Evolutionary conservation across 2,329 filamentous ascomycete species (phyloP).

Genomic region (Cryoendolithus antarcticus): DNA sequence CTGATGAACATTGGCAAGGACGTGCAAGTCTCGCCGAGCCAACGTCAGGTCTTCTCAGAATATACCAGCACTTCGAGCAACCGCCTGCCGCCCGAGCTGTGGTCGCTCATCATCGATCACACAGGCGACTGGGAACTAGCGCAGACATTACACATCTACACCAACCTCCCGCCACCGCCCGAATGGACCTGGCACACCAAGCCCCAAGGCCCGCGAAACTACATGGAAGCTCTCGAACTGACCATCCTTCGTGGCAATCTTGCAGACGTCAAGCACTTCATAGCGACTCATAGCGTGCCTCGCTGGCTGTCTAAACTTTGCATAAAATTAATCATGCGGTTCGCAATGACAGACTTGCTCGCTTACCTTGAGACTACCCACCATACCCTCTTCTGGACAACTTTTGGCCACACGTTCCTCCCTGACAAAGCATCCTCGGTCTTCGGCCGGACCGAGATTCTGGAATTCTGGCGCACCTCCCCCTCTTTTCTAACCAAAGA

Average conservation of each 20-base stretch:
- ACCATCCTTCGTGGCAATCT: constrained; percentile 64
- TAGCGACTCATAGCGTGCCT: constrained; percentile 55
- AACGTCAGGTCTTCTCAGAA: constrained; percentile 24
- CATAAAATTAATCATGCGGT: constrained; percentile 83
- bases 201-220: constrained; percentile 54
- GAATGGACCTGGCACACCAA: constrained; percentile 58
- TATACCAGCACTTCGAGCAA: constrained; percentile 24
- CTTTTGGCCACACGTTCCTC: constrained; percentile 68
- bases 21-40: constrained; percentile 38
- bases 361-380: constrained; percentile 55
- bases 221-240: constrained; percentile 73
- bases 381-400: constrained; percentile 71
- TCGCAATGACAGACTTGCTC: constrained; percentile 69
- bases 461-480: constrained; percentile 85
- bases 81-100: constrained; percentile 69
- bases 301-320: constrained; percentile 68
- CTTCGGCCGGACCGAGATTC: constrained; percentile 70
- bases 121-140: constrained; percentile 86
- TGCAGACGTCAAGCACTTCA: constrained; percentile 58
- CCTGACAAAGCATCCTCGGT: constrained; percentile 80
- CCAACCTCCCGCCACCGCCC: constrained; percentile 58
- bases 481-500: constrained; percentile 74
- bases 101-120: constrained; percentile 76
- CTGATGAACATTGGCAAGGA: constrained; percentile 62
- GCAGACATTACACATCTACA: constrained; percentile 66